Evolutionary conservation across 352 stramenopile genomes (phyloP).

Genomic region (Globisporangium yorkense): DNA sequence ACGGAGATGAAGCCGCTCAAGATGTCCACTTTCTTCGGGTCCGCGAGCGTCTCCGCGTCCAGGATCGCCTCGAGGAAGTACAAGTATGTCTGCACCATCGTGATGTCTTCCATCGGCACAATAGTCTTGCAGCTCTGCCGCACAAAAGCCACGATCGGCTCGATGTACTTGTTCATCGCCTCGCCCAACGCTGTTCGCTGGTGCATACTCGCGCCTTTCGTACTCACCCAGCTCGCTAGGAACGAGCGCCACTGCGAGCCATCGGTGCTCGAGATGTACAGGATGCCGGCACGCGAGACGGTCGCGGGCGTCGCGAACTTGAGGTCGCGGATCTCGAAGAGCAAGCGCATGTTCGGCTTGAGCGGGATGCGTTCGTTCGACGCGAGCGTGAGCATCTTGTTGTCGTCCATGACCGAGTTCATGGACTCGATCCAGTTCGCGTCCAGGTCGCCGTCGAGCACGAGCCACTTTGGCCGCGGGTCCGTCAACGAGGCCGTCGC

Average conservation of each 20-base stretch:
- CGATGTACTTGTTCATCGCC: slow-evolving; percentile 85
- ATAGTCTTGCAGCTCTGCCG: slow-evolving; percentile 85
- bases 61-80: slow-evolving; percentile 89
- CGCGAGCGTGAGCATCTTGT: slow-evolving; percentile 86
- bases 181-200: slow-evolving; percentile 53
- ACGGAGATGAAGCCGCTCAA: slow-evolving; percentile 91
- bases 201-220: slow-evolving; percentile 47
- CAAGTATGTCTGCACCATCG: slow-evolving; percentile 88
- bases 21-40: slow-evolving; percentile 69
- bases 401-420: slow-evolving; percentile 90
- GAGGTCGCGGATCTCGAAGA: slow-evolving; percentile 96
- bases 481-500: slow-evolving; percentile 59
- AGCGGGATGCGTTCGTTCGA: slow-evolving; percentile 96
- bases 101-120: slow-evolving; percentile 89
- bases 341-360: slow-evolving; percentile 91
- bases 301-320: slow-evolving; percentile 93
- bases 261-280: slow-evolving; percentile 92
- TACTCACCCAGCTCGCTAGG: slow-evolving; percentile 88
- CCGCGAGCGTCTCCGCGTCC: slow-evolving; percentile 54
- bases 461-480: slow-evolving; percentile 89
- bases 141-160: slow-evolving; percentile 81
- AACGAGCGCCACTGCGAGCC: slow-evolving; percentile 91
- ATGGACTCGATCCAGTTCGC: slow-evolving; percentile 89
- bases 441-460: slow-evolving; percentile 90
- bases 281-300: slow-evolving; percentile 92